Evolutionary conservation across 305 asterid species (phyloP).

Genomic region (Solanum hybrid): DNA sequence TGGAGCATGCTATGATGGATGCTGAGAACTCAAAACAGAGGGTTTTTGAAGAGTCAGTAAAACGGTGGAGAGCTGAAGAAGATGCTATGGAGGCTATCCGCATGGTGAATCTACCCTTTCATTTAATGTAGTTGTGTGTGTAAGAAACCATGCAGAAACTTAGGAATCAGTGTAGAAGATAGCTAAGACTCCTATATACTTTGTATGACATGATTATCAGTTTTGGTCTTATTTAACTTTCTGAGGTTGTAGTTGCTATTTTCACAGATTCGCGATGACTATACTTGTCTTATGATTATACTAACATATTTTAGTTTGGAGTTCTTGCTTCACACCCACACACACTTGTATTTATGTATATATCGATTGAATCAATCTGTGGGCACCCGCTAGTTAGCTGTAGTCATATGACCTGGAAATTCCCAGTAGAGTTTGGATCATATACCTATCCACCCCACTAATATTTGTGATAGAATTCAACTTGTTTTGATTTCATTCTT

Average conservation of each 20-base stretch:
- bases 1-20: conserved; percentile 34
- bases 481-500: conserved; percentile 10
- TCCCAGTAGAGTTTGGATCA: neutral
- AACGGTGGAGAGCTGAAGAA: conserved; percentile 50
- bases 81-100: conserved; percentile 41
- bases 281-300: neutral
- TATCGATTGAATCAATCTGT: neutral
- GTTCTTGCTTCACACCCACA: too few relatives aligned
- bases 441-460: neutral
- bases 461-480: neutral
- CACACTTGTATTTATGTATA: neutral
- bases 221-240: neutral
- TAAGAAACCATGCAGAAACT: neutral
- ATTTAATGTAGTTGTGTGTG: neutral
- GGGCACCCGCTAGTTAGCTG: neutral
- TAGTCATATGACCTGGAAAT: neutral
- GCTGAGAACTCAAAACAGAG: conserved; percentile 33
- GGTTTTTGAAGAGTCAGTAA: conserved; percentile 39
- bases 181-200: neutral
- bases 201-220: neutral
- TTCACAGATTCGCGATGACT: neutral
- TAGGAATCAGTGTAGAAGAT: neutral
- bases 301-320: neutral
- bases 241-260: neutral
- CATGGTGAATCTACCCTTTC: conserved; percentile 29